Conservation (phyloP, 306 rosid genomes). For the Prinsepia uniflora region DNA sequence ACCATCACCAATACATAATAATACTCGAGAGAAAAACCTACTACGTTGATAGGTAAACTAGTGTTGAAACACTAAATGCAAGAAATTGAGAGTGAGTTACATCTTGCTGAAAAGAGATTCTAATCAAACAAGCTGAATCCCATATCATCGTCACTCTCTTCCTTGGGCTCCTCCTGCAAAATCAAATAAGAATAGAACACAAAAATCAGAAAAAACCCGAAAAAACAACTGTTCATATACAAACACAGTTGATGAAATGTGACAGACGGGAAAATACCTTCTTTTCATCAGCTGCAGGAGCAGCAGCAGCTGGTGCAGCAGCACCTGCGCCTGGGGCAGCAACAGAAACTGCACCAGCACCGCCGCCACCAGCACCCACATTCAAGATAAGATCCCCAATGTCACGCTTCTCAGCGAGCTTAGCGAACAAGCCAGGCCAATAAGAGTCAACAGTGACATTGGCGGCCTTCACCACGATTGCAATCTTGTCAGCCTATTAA, state of each 20-base stretch:
- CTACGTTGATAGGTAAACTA: not conserved
- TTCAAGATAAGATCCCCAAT: constrained; percentile 59
- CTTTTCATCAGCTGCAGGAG: constrained; percentile 67
- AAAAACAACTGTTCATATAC: not conserved
- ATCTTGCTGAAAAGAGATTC: constrained; percentile 14
- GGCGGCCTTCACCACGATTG: constrained; percentile 54
- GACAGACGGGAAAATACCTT: constrained; percentile 35
- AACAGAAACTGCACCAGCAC: constrained; percentile 45
- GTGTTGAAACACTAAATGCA: not conserved
- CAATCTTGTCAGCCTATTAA: constrained; percentile 66
- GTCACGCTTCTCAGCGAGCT: constrained; percentile 65
- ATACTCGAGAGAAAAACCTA: not conserved
- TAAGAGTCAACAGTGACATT: constrained; percentile 50
- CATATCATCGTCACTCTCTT: constrained; percentile 76
- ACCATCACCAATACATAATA: constrained; percentile 7
- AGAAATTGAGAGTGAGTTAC: not conserved
- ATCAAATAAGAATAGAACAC: not conserved
- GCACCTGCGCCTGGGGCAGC: constrained; percentile 44
- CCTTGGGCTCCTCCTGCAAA: constrained; percentile 60
- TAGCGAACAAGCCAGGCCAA: constrained; percentile 71
- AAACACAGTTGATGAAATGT: not conserved
- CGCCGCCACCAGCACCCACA: constrained; percentile 63
- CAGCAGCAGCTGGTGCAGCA: constrained; percentile 41
- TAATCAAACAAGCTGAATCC: constrained; percentile 72
- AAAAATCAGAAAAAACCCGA: constrained; percentile 6